Evolutionary conservation across 2,329 filamentous ascomycete species (phyloP).

Genomic region (Sporothrix protearum): DNA sequence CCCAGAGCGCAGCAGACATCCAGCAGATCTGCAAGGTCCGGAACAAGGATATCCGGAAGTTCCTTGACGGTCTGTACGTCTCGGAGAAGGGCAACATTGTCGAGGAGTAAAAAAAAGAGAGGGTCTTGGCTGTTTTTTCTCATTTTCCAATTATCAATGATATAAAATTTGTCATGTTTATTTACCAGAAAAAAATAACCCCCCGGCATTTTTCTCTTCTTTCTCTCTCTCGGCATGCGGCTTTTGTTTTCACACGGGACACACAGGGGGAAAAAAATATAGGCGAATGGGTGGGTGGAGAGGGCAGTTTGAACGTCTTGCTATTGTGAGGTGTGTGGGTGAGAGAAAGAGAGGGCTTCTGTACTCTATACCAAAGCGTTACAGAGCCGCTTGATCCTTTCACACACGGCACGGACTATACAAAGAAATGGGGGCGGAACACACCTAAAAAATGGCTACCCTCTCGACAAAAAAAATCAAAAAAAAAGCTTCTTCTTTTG

Average conservation of each 20-base stretch:
- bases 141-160: slow-evolving; percentile 3
- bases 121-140: slow-evolving; percentile 1
- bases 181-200: not conserved
- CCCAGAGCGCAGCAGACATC: slow-evolving; percentile 97
- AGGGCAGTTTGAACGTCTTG: not conserved
- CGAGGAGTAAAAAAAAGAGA: slow-evolving; percentile 47
- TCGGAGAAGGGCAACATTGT: slow-evolving; percentile 96
- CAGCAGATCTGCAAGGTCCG: slow-evolving; percentile 99
- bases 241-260: slow-evolving; percentile 19
- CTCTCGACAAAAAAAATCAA: slow-evolving; percentile 13
- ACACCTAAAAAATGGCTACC: slow-evolving; percentile 7
- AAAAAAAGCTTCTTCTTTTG: slow-evolving; percentile 15
- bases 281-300: not conserved
- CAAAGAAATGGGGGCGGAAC: not conserved
- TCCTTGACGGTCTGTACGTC: slow-evolving; percentile 99
- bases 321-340: not conserved
- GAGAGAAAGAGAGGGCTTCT: not conserved
- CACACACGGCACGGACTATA: not conserved
- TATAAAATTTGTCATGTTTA: not conserved
- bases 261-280: not conserved
- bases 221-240: slow-evolving; percentile 8
- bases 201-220: slow-evolving; percentile 26
- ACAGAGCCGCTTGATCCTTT: not conserved
- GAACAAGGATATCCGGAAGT: slow-evolving; percentile 99
- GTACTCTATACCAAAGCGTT: not conserved